Conservation (phyloP, 371 early-diverging fungal species). For the Synchytrium microbalum region DNA sequence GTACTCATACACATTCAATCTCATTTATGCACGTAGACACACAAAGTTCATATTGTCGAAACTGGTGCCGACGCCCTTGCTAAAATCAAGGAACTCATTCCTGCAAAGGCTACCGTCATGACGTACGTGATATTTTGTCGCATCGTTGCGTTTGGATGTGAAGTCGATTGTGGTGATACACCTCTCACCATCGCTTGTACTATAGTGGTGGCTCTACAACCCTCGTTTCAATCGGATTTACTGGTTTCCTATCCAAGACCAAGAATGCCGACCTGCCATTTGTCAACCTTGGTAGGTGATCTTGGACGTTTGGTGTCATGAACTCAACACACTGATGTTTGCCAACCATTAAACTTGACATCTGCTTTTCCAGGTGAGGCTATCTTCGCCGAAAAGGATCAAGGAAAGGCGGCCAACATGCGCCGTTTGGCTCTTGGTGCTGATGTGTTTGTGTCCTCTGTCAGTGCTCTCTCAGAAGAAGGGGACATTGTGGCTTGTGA, state of each 20-base stretch:
- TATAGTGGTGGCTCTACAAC: background rate
- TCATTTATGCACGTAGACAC: background rate
- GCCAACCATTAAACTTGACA: background rate
- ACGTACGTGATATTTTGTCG: background rate
- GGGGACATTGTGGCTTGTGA: background rate
- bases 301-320: background rate
- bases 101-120: background rate
- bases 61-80: background rate
- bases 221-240: background rate
- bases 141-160: background rate
- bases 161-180: too few species aligned
- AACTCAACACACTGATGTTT: background rate
- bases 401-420: background rate
- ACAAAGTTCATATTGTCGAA: background rate
- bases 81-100: background rate
- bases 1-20: background rate
- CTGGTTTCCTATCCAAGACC: background rate
- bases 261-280: too few species aligned
- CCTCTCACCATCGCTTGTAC: too few species aligned
- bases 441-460: background rate
- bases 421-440: background rate
- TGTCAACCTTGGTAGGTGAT: background rate
- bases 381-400: background rate
- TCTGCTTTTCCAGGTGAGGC: background rate
- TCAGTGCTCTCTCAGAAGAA: background rate